A percentile compares a stretch with the other conserved stretches of the same genome.
phyloP scores from a whole-genome alignment of 108 stramenopile species.

The Nitzschia putrida region DNA sequence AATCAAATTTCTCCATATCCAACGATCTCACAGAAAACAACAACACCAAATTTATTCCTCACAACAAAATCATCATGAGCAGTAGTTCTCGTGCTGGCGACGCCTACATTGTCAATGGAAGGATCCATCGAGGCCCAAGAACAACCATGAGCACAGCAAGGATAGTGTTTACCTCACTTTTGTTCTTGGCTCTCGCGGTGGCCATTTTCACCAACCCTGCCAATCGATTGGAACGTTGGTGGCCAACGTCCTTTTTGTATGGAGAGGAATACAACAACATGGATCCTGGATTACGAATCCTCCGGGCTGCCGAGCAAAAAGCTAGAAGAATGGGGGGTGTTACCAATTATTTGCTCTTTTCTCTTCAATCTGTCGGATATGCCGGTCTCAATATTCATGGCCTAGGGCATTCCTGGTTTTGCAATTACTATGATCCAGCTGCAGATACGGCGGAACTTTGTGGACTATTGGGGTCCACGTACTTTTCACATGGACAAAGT shows the following conservation, averaged over 20 bases:
- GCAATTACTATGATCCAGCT: slow-evolving; percentile 4
- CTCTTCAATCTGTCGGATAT: slow-evolving; percentile 4
- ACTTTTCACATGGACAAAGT: not conserved
- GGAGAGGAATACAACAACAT: not conserved
- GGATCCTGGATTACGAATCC: not conserved
- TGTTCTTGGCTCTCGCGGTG: not conserved
- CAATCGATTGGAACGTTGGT: slow-evolving; percentile 13
- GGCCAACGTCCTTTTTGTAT: too few species aligned
- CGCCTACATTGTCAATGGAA: slow-evolving; percentile 11
- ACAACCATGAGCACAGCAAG: not conserved
- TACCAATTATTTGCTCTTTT: slow-evolving; percentile 19
- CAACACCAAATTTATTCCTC: not conserved
- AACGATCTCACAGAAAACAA: not conserved
- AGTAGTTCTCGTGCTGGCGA: not conserved
- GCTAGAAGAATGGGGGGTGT: not conserved
- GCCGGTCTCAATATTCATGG: not conserved
- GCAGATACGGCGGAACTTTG: not conserved
- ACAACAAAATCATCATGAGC: not conserved
- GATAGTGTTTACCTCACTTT: slow-evolving; percentile 8
- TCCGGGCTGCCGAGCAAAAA: not conserved
- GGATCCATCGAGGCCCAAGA: slow-evolving; percentile 6
- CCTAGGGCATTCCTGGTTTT: slow-evolving; percentile 11
- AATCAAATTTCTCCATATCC: too few species aligned
- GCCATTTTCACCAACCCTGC: slow-evolving; percentile 25
- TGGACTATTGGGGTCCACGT: not conserved